phyloP scores from a whole-genome alignment of 2,329 filamentous ascomycete genomes.

The Boeremia lycopersici region DNA sequence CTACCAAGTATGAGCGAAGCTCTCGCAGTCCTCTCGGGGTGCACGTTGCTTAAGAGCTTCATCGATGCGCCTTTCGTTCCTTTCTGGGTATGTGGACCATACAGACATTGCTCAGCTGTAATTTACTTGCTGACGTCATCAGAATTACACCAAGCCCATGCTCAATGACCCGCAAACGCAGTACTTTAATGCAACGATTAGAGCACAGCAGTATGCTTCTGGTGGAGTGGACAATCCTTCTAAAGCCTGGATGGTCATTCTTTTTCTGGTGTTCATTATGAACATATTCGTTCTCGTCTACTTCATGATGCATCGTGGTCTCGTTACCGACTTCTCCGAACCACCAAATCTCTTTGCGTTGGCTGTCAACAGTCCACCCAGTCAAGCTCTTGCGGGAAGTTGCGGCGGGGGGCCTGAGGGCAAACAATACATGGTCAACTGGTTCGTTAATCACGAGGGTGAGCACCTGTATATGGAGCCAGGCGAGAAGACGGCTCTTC shows the following conservation, averaged over 20 bases:
- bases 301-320: slow-evolving; percentile 62
- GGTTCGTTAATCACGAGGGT: slow-evolving; percentile 54
- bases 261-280: slow-evolving; percentile 68
- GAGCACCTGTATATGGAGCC: slow-evolving; percentile 61
- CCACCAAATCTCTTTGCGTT: slow-evolving; percentile 76
- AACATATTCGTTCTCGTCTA: slow-evolving; percentile 71
- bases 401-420: slow-evolving; percentile 63
- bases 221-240: slow-evolving; percentile 68
- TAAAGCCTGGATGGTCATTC: slow-evolving; percentile 68
- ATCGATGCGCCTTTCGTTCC: slow-evolving; percentile 66
- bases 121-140: slow-evolving; percentile 3
- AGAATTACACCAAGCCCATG: slow-evolving; percentile 42
- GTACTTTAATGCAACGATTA: slow-evolving; percentile 67
- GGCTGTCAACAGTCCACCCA: slow-evolving; percentile 69
- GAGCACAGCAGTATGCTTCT: slow-evolving; percentile 72
- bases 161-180: slow-evolving; percentile 59
- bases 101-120: too few species aligned
- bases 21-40: slow-evolving; percentile 71
- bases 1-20: slow-evolving; percentile 76
- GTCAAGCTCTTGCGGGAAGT: slow-evolving; percentile 57
- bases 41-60: slow-evolving; percentile 67
- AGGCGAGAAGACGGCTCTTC: slow-evolving; percentile 40
- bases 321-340: slow-evolving; percentile 80
- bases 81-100: slow-evolving; percentile 41
- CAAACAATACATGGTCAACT: slow-evolving; percentile 54